Evolutionary conservation across 805 yeast genomes (phyloP).

Genomic region (Saccharomycopsis vini): DNA sequence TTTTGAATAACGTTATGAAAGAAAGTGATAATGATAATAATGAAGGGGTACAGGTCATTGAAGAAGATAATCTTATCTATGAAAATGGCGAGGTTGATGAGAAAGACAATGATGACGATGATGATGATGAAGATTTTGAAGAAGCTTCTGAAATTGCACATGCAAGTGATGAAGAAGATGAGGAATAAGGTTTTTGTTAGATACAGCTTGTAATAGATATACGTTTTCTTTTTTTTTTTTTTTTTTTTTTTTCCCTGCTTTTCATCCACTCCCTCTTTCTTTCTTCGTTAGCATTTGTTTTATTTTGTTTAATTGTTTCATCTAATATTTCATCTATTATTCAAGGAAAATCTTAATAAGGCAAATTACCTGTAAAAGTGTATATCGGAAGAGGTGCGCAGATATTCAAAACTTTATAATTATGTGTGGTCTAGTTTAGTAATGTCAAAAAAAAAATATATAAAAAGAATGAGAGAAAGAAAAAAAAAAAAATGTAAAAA

Average conservation of each 20-base stretch:
- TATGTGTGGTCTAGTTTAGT: neutral
- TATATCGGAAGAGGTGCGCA: no score
- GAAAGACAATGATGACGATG: conserved; percentile 5
- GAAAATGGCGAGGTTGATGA: conserved; percentile 17
- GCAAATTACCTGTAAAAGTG: no score
- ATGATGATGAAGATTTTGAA: conserved; percentile 6
- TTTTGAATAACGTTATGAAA: conserved; percentile 12
- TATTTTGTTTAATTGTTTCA: no score
- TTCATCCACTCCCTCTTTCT: no score
- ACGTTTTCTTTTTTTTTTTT: no score
- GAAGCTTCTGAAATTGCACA: conserved; percentile 7
- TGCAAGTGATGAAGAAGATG: conserved; percentile 2
- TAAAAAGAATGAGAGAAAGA: neutral
- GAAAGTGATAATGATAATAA: neutral
- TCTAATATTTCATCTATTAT: no score
- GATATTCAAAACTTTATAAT: no score
- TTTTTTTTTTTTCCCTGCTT: neutral
- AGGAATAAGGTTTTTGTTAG: neutral
- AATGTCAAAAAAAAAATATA: neutral
- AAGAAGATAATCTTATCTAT: conserved; percentile 16
- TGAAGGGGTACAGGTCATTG: conserved; percentile 17
- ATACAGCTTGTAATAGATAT: no score
- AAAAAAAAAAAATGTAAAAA: neutral
- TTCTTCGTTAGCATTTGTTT: no score
- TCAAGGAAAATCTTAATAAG: no score